Percentiles rank a stretch among this genome's conserved stretches.
Conservation (phyloP, 345 rosid genomes). For the Citrus sp. region DNA sequence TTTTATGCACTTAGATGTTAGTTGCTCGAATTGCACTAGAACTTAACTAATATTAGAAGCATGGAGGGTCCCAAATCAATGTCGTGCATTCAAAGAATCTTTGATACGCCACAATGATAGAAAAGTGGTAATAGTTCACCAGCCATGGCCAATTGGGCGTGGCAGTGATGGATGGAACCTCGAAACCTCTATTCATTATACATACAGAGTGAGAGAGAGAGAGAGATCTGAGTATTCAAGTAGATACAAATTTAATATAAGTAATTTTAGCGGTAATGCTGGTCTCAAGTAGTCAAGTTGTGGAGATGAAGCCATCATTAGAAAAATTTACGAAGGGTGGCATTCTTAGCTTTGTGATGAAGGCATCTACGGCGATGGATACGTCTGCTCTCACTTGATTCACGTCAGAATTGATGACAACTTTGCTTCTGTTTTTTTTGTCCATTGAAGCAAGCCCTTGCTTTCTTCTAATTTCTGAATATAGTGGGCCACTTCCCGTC, state of each 20-base stretch:
- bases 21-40: background rate
- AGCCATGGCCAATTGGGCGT: no score
- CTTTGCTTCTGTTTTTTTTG: constrained; percentile 20
- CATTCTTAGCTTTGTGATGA: constrained; percentile 9
- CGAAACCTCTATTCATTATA: no score
- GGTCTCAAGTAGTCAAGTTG: background rate
- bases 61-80: background rate
- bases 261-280: background rate
- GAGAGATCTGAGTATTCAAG: background rate
- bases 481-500: no score
- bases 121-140: background rate
- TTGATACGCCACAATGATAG: background rate
- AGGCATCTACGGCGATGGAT: background rate
- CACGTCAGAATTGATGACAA: background rate
- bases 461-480: background rate
- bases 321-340: background rate
- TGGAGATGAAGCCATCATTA: background rate
- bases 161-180: no score
- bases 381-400: background rate
- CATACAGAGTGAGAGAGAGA: no score
- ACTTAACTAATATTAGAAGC: background rate
- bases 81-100: background rate
- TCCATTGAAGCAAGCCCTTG: background rate
- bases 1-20: no score
- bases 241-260: background rate